These are phyloP conservation scores for Myxozyma mucilagina DNA, from an alignment of 805 yeast species.

Conservation along the genomic window DNA sequence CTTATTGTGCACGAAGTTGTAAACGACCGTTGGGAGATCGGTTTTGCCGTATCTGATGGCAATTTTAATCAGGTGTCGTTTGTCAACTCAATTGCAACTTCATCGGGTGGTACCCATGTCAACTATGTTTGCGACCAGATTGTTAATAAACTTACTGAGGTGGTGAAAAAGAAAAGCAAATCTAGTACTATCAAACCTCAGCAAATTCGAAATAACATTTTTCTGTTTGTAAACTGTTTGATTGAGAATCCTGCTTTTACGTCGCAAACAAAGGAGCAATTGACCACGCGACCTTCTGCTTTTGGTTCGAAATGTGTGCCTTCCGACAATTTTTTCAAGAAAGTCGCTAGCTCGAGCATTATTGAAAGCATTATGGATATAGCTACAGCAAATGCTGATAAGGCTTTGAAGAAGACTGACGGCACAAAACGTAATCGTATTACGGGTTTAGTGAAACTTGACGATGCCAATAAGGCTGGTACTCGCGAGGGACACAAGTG, in stretches of 20 bases:
- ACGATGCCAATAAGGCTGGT: slow-evolving; percentile 96
- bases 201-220: slow-evolving; percentile 88
- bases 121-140: slow-evolving; percentile 83
- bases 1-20: slow-evolving; percentile 65
- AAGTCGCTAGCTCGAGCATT: slow-evolving; percentile 70
- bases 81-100: slow-evolving; percentile 96
- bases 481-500: slow-evolving; percentile 89
- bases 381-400: slow-evolving; percentile 86
- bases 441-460: slow-evolving; percentile 84
- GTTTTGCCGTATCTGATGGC: slow-evolving; percentile 90
- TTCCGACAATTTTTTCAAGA: slow-evolving; percentile 72
- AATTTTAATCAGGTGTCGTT: slow-evolving; percentile 91
- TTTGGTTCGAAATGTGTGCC: slow-evolving; percentile 86
- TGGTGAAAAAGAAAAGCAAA: slow-evolving; percentile 68
- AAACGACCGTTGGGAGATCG: slow-evolving; percentile 93
- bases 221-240: slow-evolving; percentile 84
- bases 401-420: slow-evolving; percentile 82
- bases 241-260: slow-evolving; percentile 97
- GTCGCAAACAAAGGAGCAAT: slow-evolving; percentile 94
- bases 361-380: slow-evolving; percentile 70
- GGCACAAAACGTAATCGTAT: slow-evolving; percentile 80
- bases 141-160: slow-evolving; percentile 70
- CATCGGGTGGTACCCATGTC: slow-evolving; percentile 95
- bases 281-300: slow-evolving; percentile 83
- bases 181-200: slow-evolving; percentile 74